Evolutionary conservation across 75 land plant genomes (phyloP).

Genomic region (Ceratopteris richardii): DNA sequence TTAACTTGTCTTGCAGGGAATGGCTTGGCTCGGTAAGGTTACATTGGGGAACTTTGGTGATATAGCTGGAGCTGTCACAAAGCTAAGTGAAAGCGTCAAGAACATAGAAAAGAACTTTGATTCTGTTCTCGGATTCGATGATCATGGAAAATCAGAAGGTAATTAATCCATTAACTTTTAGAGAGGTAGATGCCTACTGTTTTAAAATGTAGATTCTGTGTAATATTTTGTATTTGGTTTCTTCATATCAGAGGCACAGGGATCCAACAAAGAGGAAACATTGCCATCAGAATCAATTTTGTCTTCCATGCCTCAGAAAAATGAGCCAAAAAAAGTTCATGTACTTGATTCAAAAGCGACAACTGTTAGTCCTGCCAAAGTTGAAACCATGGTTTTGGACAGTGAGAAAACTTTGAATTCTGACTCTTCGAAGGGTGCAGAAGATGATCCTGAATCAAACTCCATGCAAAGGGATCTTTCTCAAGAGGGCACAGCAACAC

Average conservation of each 20-base stretch:
- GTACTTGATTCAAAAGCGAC: no score
- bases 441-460: no score
- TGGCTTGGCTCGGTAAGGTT: constrained; percentile 90
- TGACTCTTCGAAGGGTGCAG: no score
- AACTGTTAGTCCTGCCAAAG: no score
- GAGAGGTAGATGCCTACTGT: no score
- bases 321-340: constrained; percentile 12
- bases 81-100: constrained; percentile 92
- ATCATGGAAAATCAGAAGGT: constrained; percentile 24
- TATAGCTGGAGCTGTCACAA: constrained; percentile 88
- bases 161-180: not conserved
- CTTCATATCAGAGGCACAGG: not conserved
- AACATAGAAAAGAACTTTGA: constrained; percentile 97
- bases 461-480: no score
- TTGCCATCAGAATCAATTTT: constrained; percentile 40
- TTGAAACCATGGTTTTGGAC: no score
- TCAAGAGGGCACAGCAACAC: no score
- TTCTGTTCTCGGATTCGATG: constrained; percentile 77
- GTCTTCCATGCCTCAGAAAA: constrained; percentile 45
- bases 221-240: not conserved
- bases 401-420: no score
- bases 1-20: no score
- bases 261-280: constrained; percentile 18
- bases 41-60: constrained; percentile 63
- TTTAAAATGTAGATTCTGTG: no score